Conservation (phyloP, 2,329 filamentous ascomycete species). For the Lojkania enalia region DNA sequence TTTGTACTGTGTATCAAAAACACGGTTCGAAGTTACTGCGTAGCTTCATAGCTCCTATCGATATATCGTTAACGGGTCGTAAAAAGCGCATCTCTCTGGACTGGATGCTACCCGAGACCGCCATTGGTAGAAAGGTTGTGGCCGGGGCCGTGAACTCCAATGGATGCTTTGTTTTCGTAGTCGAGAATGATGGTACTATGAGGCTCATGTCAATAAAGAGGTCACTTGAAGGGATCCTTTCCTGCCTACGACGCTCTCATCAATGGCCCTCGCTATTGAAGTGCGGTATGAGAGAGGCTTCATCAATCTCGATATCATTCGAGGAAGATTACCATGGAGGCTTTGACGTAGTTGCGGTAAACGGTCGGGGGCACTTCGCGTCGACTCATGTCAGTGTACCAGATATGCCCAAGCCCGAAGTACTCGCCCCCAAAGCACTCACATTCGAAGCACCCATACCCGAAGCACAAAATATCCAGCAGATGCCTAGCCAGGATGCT, state of each 20-base stretch:
- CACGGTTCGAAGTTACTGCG: constrained; percentile 18
- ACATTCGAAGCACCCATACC: neutral
- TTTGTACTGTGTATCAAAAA: constrained; percentile 24
- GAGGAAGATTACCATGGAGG: constrained; percentile 16
- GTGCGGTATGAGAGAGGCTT: constrained; percentile 5
- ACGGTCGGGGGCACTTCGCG: constrained; percentile 19
- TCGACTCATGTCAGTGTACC: constrained; percentile 19
- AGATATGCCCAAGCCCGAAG: constrained; percentile 10
- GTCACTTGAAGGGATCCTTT: constrained; percentile 16
- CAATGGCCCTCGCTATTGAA: constrained; percentile 14
- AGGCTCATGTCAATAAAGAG: constrained; percentile 17
- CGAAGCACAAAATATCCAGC: no score
- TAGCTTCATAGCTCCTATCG: constrained; percentile 23
- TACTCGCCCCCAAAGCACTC: neutral
- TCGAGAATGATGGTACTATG: constrained; percentile 21
- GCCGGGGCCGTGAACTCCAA: constrained; percentile 17
- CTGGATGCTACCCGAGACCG: constrained; percentile 2
- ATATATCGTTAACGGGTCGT: neutral
- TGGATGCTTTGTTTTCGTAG: constrained; percentile 19
- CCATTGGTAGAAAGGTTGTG: constrained; percentile 14
- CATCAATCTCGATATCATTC: constrained; percentile 20
- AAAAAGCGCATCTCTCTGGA: neutral
- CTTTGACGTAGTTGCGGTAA: constrained; percentile 23
- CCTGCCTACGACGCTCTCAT: constrained; percentile 9
- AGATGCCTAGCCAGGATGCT: neutral